Conservation (phyloP, 805 yeast species). For the Metschnikowia lachancei region DNA sequence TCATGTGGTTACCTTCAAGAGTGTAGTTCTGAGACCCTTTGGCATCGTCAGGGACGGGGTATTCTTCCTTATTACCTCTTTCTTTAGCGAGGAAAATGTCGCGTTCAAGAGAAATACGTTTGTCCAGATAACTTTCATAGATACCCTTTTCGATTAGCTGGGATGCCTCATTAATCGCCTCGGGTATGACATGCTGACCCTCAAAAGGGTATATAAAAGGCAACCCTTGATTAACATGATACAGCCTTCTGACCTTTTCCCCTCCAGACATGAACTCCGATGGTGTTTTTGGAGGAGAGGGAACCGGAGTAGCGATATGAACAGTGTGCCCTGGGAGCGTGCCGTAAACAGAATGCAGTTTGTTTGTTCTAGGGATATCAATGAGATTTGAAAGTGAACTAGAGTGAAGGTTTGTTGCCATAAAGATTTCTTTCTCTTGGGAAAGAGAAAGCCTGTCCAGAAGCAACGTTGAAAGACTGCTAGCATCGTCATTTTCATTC, state of each 20-base stretch:
- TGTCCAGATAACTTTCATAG: conserved; percentile 61
- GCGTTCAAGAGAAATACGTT: conserved; percentile 71
- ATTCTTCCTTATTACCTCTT: conserved; percentile 45
- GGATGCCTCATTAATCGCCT: conserved; percentile 77
- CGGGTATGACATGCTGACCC: conserved; percentile 47
- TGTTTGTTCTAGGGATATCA: conserved; percentile 55
- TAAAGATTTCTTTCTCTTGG: conserved; percentile 21
- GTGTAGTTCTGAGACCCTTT: conserved; percentile 24
- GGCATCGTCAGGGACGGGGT: conserved; percentile 15
- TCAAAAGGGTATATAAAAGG: conserved; percentile 64
- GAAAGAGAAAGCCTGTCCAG: conserved; percentile 3
- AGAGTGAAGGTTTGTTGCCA: conserved; percentile 43
- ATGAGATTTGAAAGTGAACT: conserved; percentile 59
- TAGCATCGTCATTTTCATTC: conserved; percentile 1
- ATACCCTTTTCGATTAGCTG: conserved; percentile 60
- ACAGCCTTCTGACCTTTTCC: conserved; percentile 50
- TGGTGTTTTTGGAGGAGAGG: conserved; percentile 64
- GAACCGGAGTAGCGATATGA: conserved; percentile 84
- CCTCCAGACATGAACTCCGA: conserved; percentile 48
- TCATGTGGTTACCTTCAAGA: conserved; percentile 19
- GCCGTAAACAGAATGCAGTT: conserved; percentile 41
- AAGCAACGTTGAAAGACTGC: conserved; percentile 31
- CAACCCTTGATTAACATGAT: conserved; percentile 63
- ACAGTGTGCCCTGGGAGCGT: conserved; percentile 53
- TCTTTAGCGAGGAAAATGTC: conserved; percentile 72